These are phyloP conservation scores for Pseudogymnoascus verrucosus DNA, from an alignment of 2,329 filamentous ascomycete genomes.

Conservation along the genomic window DNA sequence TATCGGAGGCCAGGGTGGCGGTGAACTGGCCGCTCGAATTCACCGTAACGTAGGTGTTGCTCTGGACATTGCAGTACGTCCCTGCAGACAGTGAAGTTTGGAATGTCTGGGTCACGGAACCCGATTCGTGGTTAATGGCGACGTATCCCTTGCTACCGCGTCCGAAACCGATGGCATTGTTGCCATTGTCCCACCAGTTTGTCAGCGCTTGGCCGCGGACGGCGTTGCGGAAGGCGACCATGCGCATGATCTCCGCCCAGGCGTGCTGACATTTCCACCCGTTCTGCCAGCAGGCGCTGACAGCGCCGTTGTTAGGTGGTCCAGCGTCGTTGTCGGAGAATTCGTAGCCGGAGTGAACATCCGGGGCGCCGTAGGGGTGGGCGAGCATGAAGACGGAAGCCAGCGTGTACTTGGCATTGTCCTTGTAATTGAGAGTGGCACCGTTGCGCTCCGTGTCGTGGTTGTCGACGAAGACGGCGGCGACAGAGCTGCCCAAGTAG, in stretches of 20 bases:
- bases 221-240: background rate
- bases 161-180: background rate
- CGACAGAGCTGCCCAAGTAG: background rate
- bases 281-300: background rate
- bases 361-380: background rate
- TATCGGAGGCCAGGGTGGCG: background rate
- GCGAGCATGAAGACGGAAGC: background rate
- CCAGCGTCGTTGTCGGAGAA: background rate
- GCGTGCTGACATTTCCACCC: background rate
- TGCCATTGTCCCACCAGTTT: slow-evolving; percentile 1
- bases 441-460: slow-evolving; percentile 1
- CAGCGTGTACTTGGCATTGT: background rate
- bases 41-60: background rate
- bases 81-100: background rate
- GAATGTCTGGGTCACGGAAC: background rate
- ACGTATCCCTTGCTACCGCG: background rate
- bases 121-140: background rate
- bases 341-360: background rate
- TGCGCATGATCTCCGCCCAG: background rate
- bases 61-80: slow-evolving; percentile 1
- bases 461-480: background rate
- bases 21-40: slow-evolving; percentile 1
- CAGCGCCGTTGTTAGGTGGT: background rate
- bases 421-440: background rate
- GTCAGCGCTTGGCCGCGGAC: background rate